Percentiles rank a stretch among this genome's conserved stretches.
Evolutionary conservation across 768 basidiomycete species (phyloP).

Genomic region (Gloeophyllum trabeum): DNA sequence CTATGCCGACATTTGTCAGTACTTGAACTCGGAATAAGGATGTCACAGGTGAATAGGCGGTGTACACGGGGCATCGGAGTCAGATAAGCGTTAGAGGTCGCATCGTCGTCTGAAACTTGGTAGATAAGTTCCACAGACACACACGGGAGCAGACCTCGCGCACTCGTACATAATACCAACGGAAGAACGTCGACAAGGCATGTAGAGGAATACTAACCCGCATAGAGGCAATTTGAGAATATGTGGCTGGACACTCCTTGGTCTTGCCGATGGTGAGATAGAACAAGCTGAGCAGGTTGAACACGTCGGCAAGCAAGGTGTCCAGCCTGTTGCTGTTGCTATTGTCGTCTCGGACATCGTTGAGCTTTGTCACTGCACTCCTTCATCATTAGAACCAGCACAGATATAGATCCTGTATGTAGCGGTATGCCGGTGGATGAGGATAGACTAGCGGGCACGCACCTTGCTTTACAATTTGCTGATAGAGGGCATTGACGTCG

Average conservation of each 20-base stretch:
- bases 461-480: conserved; percentile 91
- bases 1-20: conserved; percentile 33
- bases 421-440: background rate
- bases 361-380: conserved; percentile 77
- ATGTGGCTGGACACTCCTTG: conserved; percentile 87
- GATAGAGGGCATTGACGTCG: conserved; percentile 90
- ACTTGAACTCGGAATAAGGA: too few species aligned
- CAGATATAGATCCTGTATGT: too few species aligned
- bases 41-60: too few species aligned
- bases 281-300: conserved; percentile 89
- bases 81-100: too few species aligned
- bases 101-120: too few species aligned
- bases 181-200: too few species aligned
- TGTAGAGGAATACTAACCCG: conserved; percentile 48
- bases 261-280: conserved; percentile 98
- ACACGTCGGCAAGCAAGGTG: conserved; percentile 92
- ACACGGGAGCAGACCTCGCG: too few species aligned
- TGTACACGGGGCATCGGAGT: background rate
- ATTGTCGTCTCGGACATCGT: conserved; percentile 77
- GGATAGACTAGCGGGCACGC: conserved; percentile 10
- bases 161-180: too few species aligned
- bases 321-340: conserved; percentile 82
- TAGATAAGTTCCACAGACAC: too few species aligned
- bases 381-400: too few species aligned
- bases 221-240: conserved; percentile 94